Evolutionary conservation across 495 filamentous ascomycete species (phyloP).

Genomic region (Aspergillus kassunensis): DNA sequence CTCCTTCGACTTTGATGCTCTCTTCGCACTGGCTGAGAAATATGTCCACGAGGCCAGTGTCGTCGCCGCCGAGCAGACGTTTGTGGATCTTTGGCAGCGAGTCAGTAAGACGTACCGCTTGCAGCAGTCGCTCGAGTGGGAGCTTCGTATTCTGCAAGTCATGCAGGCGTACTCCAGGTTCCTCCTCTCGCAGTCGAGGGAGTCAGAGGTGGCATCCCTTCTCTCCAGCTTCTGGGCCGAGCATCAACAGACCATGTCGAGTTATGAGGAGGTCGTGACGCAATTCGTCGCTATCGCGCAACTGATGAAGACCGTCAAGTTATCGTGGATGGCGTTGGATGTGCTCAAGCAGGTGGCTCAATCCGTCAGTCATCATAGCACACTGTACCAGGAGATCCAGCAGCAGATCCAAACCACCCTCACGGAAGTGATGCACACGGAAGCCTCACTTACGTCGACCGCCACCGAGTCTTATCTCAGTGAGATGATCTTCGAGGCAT

Average conservation of each 20-base stretch:
- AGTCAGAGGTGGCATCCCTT: conserved; percentile 32
- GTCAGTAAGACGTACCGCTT: conserved; percentile 28
- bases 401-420: neutral
- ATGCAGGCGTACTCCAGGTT: conserved; percentile 31
- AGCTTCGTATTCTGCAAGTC: conserved; percentile 28
- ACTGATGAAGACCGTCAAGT: conserved; percentile 31
- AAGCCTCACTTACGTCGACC: conserved; percentile 14
- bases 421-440: conserved; percentile 24
- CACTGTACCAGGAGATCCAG: conserved; percentile 3
- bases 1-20: conserved; percentile 10
- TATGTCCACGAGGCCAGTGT: conserved; percentile 21
- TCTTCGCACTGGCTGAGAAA: conserved; percentile 14
- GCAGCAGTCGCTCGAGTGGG: conserved; percentile 28
- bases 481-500: conserved; percentile 30
- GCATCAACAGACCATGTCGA: conserved; percentile 21
- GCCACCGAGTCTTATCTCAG: conserved; percentile 28
- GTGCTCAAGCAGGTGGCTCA: conserved; percentile 33
- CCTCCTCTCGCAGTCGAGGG: conserved; percentile 26
- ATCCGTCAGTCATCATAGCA: conserved; percentile 23
- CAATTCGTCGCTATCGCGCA: conserved; percentile 32
- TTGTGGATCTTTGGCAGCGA: conserved; percentile 36
- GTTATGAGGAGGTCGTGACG: conserved; percentile 21
- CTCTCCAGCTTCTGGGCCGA: conserved; percentile 36
- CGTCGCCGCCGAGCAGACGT: conserved; percentile 26
- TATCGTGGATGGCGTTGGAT: conserved; percentile 28